Conservation (phyloP, 177 flowering plant genomes). For the Vitis hybrid region DNA sequence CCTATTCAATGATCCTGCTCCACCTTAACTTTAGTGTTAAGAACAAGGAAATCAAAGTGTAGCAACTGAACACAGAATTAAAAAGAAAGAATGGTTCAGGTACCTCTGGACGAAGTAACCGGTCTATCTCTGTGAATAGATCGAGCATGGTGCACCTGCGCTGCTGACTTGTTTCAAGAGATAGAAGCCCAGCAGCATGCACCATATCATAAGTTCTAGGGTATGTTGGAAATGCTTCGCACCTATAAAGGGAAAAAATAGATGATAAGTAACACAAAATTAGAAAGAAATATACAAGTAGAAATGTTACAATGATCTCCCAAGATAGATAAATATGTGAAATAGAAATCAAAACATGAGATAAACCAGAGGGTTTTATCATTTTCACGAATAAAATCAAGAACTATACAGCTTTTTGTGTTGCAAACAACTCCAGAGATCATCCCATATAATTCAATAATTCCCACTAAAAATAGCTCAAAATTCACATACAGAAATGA, state of each 20-base stretch:
- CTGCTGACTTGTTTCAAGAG: slow-evolving; percentile 60
- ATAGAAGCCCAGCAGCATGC: slow-evolving; percentile 80
- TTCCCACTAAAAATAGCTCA: background rate
- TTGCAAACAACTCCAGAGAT: background rate
- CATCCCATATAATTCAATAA: background rate
- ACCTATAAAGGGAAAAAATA: slow-evolving; percentile 45
- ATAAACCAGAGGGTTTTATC: background rate
- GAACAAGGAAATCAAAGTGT: background rate
- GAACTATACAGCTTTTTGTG: background rate
- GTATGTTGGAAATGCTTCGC: slow-evolving; percentile 95
- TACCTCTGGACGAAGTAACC: slow-evolving; percentile 99
- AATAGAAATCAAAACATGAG: background rate
- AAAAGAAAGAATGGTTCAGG: background rate
- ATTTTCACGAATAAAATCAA: background rate
- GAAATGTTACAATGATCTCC: background rate
- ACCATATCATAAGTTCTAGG: slow-evolving; percentile 97
- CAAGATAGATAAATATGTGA: background rate
- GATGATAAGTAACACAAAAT: background rate
- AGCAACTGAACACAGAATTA: background rate
- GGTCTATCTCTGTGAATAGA: slow-evolving; percentile 85
- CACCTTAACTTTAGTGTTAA: background rate
- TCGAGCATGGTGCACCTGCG: slow-evolving; percentile 70
- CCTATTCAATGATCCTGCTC: background rate
- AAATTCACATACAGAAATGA: background rate
- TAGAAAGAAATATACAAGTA: background rate